phyloP scores from a whole-genome alignment of 2,329 filamentous ascomycete genomes.

The Zymoseptoria pseudotritici region DNA sequence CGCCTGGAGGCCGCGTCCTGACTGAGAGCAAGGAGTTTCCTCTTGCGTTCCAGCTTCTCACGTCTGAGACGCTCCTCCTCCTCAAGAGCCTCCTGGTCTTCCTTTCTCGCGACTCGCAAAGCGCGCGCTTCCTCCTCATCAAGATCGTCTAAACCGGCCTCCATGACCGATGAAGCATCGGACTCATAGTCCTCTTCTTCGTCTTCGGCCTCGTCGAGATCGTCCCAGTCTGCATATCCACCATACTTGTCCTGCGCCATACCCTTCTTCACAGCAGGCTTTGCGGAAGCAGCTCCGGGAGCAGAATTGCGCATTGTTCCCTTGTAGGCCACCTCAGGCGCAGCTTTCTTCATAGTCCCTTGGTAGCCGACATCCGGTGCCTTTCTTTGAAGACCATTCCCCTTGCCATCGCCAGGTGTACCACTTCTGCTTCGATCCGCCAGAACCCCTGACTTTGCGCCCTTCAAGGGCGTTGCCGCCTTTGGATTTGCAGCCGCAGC shows the following conservation, averaged over 20 bases:
- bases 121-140: slow-evolving; percentile 62
- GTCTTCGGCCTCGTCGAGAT: slow-evolving; percentile 35
- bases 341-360: slow-evolving; percentile 30
- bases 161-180: slow-evolving; percentile 56
- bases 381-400: slow-evolving; percentile 22
- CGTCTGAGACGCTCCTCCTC: slow-evolving; percentile 55
- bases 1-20: slow-evolving; percentile 28
- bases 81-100: slow-evolving; percentile 58
- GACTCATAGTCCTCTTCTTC: slow-evolving; percentile 70
- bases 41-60: slow-evolving; percentile 51
- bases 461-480: slow-evolving; percentile 20
- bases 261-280: slow-evolving; percentile 27
- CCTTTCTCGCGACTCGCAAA: slow-evolving; percentile 54
- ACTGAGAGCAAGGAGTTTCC: slow-evolving; percentile 31
- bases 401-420: slow-evolving; percentile 19
- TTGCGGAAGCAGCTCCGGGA: slow-evolving; percentile 31
- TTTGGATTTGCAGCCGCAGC: slow-evolving; percentile 40
- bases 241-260: slow-evolving; percentile 30
- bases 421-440: slow-evolving; percentile 22
- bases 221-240: slow-evolving; percentile 34
- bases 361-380: slow-evolving; percentile 33
- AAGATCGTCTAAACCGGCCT: slow-evolving; percentile 64
- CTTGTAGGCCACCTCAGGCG: slow-evolving; percentile 29
- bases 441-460: slow-evolving; percentile 24
- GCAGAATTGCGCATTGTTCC: slow-evolving; percentile 41